These are phyloP conservation scores for Arthrobotrys sphaeroides DNA, from an alignment of 2,329 filamentous ascomycete genomes.

Conservation along the genomic window DNA sequence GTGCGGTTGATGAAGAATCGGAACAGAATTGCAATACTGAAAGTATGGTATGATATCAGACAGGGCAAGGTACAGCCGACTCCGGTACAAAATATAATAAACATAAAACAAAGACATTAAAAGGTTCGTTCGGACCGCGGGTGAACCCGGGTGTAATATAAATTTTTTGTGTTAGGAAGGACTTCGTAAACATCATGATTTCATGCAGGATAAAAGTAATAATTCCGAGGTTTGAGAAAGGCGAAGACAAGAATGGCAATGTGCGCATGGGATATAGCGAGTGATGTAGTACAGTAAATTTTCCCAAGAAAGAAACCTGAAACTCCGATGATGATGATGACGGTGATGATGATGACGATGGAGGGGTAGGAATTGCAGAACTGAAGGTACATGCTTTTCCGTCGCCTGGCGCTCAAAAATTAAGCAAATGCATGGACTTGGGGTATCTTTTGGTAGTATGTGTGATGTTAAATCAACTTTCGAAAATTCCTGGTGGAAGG, in stretches of 20 bases:
- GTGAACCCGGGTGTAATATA: constrained; percentile 26
- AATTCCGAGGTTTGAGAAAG: not conserved
- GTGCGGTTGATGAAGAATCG: not conserved
- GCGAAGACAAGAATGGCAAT: not conserved
- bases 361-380: not conserved
- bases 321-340: constrained; percentile 37
- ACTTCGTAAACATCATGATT: constrained; percentile 48
- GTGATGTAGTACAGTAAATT: not conserved
- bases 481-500: not conserved
- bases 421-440: constrained; percentile 43
- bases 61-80: constrained; percentile 11
- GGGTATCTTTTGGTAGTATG: constrained; percentile 37
- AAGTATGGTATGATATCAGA: constrained; percentile 10
- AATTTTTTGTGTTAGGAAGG: not conserved
- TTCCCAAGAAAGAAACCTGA: not conserved
- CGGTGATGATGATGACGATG: no score
- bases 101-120: constrained; percentile 48
- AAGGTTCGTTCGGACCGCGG: constrained; percentile 13
- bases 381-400: constrained; percentile 13
- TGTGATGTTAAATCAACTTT: not conserved
- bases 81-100: constrained; percentile 22
- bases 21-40: constrained; percentile 27
- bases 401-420: constrained; percentile 20
- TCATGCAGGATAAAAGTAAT: constrained; percentile 34
- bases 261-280: constrained; percentile 11